Percentiles rank a stretch among this genome's conserved stretches.
phyloP scores from a whole-genome alignment of 139 green algal species.

The Eudorina sp. region DNA sequence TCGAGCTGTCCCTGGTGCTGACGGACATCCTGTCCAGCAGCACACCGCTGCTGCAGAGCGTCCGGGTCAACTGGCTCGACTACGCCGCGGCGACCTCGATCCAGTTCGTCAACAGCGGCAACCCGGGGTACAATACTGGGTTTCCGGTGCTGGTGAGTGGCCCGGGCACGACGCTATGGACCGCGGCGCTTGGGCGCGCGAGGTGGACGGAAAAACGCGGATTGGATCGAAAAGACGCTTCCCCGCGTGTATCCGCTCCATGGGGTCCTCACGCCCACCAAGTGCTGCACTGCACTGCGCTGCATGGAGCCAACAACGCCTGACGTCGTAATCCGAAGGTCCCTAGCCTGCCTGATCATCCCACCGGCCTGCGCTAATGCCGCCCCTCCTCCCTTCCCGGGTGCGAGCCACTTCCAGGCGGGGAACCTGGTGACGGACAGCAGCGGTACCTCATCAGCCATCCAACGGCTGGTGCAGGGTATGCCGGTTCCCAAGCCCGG shows the following conservation, averaged over 20 bases:
- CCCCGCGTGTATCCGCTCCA: too few species aligned
- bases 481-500: constrained; percentile 49
- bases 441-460: constrained; percentile 35
- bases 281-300: too few species aligned
- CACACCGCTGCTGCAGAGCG: constrained; percentile 12
- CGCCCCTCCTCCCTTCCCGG: too few species aligned
- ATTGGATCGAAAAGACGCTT: too few species aligned
- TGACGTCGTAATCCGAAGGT: too few species aligned
- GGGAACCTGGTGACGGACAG: background rate
- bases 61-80: constrained; percentile 46
- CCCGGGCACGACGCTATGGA: too few species aligned
- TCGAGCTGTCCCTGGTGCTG: constrained; percentile 48
- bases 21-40: constrained; percentile 30
- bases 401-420: background rate
- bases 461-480: constrained; percentile 44
- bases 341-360: too few species aligned
- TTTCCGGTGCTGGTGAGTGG: constrained; percentile 61
- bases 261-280: too few species aligned
- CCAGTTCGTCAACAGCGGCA: constrained; percentile 56
- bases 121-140: constrained; percentile 65
- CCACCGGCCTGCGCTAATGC: too few species aligned
- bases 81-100: background rate
- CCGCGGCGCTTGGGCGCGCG: too few species aligned
- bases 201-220: too few species aligned
- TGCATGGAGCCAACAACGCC: too few species aligned